These are phyloP conservation scores for Dittrichia graveolens DNA, from an alignment of 129 eudicot species.

Conservation along the genomic window DNA sequence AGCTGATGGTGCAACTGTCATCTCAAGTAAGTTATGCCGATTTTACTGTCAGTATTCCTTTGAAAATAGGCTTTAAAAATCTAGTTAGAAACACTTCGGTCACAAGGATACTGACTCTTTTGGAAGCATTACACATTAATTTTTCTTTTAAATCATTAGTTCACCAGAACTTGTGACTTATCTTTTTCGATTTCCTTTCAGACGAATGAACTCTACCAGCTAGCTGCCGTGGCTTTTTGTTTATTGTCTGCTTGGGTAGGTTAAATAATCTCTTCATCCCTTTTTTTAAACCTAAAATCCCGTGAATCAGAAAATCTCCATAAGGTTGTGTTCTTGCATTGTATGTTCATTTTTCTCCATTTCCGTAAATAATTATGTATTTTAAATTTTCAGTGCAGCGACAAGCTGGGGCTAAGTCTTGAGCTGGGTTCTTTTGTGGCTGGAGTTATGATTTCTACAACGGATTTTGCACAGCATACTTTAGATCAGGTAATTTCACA, in stretches of 20 bases:
- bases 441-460: conserved; percentile 97
- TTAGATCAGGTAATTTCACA: conserved; percentile 77
- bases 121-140: too few relatives aligned
- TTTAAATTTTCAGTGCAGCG: conserved; percentile 81
- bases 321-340: neutral
- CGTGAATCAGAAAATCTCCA: neutral
- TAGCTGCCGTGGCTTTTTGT: conserved; percentile 98
- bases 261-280: conserved; percentile 2
- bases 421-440: conserved; percentile 99
- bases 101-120: too few relatives aligned
- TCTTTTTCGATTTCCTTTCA: conserved; percentile 27
- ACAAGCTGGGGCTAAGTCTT: conserved; percentile 96
- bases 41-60: neutral
- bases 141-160: neutral
- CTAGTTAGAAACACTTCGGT: too few relatives aligned
- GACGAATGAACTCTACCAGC: conserved; percentile 98
- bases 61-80: too few relatives aligned
- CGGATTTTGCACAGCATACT: conserved; percentile 92
- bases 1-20: conserved; percentile 83
- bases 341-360: neutral
- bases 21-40: conserved; percentile 67
- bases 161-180: neutral
- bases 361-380: neutral
- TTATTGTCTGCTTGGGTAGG: conserved; percentile 96
- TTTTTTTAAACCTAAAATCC: neutral